Base-by-base conservation (phyloP, 2,329 filamentous ascomycete species). In the Triangularia setosa region DNA sequence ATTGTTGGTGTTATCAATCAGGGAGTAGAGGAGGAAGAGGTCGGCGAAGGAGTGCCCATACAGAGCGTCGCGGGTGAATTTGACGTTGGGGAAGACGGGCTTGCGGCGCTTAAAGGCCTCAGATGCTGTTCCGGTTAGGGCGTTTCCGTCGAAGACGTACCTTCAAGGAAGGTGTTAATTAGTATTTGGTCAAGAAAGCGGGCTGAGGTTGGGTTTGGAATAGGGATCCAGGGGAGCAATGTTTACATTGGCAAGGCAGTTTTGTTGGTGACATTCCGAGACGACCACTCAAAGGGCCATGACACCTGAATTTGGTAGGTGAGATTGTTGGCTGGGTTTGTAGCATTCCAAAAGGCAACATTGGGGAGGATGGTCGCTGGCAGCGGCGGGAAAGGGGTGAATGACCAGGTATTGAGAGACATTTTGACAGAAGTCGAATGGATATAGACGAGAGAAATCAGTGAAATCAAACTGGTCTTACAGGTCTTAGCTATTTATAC, bases 101-200 rank as follows among this genome's bases (percentile, higher is more conserved):
- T 68, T 65, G 8, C 69, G 71, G 1, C 70, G 69, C n/a, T 71
- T 68, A 65, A 68, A 69, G 7, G 64, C 68, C 52, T 73, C 72
- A 1, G 68, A 66, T 6, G 70, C 72, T 0, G 72, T 70, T 58
- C 69, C 63, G 28, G 64, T 68, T 24, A 70, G 52, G 21, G 71
- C 71, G 56, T 73, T 73, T 12, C 71, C 72, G 58, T 73, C 72
- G 3, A 72, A 63, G 9, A 72, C 65, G 48, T 68, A 72, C 62
- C 71, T 70, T 48, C 21, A 12, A 24, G 1, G 9, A 23, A 53
- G 14, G 5, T 58, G 48, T 58, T 35, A n/a, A n/a, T n/a, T n/a
- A n/a, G n/a, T 14, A 60, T 21, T 48, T 27, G 25, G 21, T 14
- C 9, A 25, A 12, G 18, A 33, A n/a, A 14, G 52, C n/a, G 30